Evolutionary conservation across 768 basidiomycete genomes (phyloP).

Genomic region (Phanerochaete sordida): DNA sequence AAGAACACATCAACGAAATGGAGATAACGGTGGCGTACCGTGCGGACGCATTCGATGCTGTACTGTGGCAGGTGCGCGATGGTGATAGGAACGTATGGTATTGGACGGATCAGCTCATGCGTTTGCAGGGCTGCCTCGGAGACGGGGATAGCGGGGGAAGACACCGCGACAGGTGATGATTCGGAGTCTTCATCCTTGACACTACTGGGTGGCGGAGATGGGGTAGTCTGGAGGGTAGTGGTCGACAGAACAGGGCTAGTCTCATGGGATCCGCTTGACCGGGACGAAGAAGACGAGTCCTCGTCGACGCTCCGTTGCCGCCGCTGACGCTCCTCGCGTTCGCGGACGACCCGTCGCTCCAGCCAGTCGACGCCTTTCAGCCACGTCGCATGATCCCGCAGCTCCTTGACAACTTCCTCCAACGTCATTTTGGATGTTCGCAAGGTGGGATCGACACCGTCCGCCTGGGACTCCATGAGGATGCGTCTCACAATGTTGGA

Average conservation of each 20-base stretch:
- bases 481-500: constrained; percentile 63
- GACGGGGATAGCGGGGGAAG: constrained; percentile 28
- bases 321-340: constrained; percentile 24
- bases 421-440: constrained; percentile 50
- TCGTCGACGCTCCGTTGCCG: constrained; percentile 35
- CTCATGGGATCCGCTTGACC: constrained; percentile 49
- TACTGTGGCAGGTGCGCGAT: constrained; percentile 50
- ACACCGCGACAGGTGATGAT: constrained; percentile 20
- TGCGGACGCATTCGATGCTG: constrained; percentile 54
- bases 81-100: constrained; percentile 66
- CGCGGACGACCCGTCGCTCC: constrained; percentile 40
- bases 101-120: constrained; percentile 57
- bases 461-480: constrained; percentile 57
- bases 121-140: constrained; percentile 57
- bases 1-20: background rate
- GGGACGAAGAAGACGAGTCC: constrained; percentile 47
- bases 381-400: constrained; percentile 64
- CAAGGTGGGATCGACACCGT: constrained; percentile 49
- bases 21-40: constrained; percentile 36
- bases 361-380: constrained; percentile 73
- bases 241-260: constrained; percentile 76
- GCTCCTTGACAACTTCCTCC: constrained; percentile 55
- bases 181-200: constrained; percentile 31
- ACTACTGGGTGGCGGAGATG: constrained; percentile 60
- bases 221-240: constrained; percentile 74